These are phyloP conservation scores for Xylaria telfairii DNA, from an alignment of 495 filamentous ascomycete genomes.

Conservation along the genomic window DNA sequence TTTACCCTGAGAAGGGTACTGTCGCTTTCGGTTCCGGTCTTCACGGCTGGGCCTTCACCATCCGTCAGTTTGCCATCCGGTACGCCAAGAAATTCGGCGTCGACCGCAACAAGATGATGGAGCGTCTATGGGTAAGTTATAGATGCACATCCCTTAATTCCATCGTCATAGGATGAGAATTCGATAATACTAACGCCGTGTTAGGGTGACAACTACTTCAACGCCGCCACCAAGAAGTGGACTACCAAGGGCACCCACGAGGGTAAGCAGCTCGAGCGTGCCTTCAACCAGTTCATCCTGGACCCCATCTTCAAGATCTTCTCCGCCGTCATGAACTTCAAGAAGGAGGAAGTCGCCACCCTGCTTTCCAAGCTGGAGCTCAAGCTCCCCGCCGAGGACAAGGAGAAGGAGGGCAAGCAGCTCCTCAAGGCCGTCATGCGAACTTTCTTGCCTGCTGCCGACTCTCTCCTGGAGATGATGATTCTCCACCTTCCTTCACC, in stretches of 20 bases:
- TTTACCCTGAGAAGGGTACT: slow-evolving; percentile 95
- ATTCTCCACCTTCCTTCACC: slow-evolving; percentile 98
- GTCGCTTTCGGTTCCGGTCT: slow-evolving; percentile 99
- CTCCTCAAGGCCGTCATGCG: slow-evolving; percentile 98
- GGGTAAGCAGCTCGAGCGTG: slow-evolving; percentile 90
- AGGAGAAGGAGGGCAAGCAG: slow-evolving; percentile 92
- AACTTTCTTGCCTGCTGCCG: slow-evolving; percentile 96
- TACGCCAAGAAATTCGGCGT: slow-evolving; percentile 99
- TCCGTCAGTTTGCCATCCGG: slow-evolving; percentile 94
- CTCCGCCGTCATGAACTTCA: slow-evolving; percentile 93
- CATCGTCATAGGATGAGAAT: background rate
- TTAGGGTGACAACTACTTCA: slow-evolving; percentile 98
- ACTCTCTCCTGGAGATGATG: slow-evolving; percentile 99
- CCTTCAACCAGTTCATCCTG: slow-evolving; percentile 98
- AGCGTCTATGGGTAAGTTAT: slow-evolving; percentile 90
- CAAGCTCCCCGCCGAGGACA: slow-evolving; percentile 84
- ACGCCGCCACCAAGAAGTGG: slow-evolving; percentile 99
- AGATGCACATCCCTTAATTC: background rate
- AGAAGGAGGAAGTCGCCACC: slow-evolving; percentile 86
- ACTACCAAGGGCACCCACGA: slow-evolving; percentile 81
- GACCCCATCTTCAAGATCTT: slow-evolving; percentile 99
- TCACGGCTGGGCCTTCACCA: slow-evolving; percentile 99
- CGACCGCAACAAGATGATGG: slow-evolving; percentile 99
- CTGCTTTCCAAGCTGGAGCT: slow-evolving; percentile 92
- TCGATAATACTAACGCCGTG: slow-evolving; percentile 21